Evolutionary conservation across 495 filamentous ascomycete species (phyloP).

Genomic region (Xylona heveae): DNA sequence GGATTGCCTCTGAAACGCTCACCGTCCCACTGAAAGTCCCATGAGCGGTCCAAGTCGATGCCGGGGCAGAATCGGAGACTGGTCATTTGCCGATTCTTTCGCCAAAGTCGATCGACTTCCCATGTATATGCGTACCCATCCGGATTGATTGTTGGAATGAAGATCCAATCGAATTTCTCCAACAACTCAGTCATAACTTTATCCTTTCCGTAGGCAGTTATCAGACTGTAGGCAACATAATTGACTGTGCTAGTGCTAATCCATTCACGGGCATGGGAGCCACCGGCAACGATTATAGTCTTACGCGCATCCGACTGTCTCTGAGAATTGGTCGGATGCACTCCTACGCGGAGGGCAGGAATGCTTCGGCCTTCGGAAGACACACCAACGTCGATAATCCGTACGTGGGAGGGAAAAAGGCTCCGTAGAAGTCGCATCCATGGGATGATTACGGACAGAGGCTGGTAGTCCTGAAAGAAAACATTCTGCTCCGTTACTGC

Average conservation of each 20-base stretch:
- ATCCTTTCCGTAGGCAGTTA: slow-evolving; percentile 54
- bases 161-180: slow-evolving; percentile 64
- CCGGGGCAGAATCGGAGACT: slow-evolving; percentile 66
- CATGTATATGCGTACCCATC: slow-evolving; percentile 91
- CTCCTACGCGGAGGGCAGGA: slow-evolving; percentile 58
- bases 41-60: slow-evolving; percentile 74
- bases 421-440: slow-evolving; percentile 84
- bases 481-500: slow-evolving; percentile 28
- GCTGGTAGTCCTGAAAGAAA: slow-evolving; percentile 80
- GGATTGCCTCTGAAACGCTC: slow-evolving; percentile 48
- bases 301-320: slow-evolving; percentile 29
- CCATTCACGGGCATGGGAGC: slow-evolving; percentile 87
- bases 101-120: slow-evolving; percentile 82
- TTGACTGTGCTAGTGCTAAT: slow-evolving; percentile 83
- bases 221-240: slow-evolving; percentile 75
- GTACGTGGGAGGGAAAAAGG: slow-evolving; percentile 65
- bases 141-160: slow-evolving; percentile 77
- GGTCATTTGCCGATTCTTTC: slow-evolving; percentile 81
- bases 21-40: slow-evolving; percentile 66
- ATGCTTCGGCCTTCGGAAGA: slow-evolving; percentile 80
- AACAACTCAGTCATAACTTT: slow-evolving; percentile 51
- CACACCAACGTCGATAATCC: slow-evolving; percentile 51
- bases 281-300: slow-evolving; percentile 67
- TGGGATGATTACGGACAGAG: slow-evolving; percentile 49
- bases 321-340: slow-evolving; percentile 23